Conservation (phyloP, 148 eudicot genomes). For the Diospyros kaki region DNA sequence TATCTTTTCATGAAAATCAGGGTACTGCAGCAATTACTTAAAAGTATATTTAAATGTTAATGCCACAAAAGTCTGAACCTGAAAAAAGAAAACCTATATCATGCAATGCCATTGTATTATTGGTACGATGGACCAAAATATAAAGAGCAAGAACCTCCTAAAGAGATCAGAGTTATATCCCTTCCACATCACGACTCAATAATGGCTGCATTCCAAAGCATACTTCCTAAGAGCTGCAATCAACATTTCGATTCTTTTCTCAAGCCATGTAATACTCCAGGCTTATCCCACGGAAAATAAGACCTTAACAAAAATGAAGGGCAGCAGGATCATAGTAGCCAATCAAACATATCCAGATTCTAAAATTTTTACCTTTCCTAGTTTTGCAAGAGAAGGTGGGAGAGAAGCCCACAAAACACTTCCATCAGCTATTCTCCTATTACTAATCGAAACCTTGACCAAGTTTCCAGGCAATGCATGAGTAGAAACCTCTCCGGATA, state of each 20-base stretch:
- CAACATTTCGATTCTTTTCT: no score
- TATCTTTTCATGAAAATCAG: background rate
- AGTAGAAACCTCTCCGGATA: constrained; percentile 38
- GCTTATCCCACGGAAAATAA: background rate
- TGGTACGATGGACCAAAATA: no score
- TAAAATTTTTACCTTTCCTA: constrained; percentile 58
- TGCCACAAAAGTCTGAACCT: background rate
- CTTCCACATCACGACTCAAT: no score
- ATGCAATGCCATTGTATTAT: no score
- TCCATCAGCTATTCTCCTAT: constrained; percentile 57
- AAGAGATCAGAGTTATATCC: no score
- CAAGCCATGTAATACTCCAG: background rate
- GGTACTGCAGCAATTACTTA: background rate
- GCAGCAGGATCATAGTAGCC: background rate
- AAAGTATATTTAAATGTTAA: background rate
- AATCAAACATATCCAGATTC: background rate
- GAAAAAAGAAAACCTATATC: no score
- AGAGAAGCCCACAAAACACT: constrained; percentile 72
- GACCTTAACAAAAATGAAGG: background rate
- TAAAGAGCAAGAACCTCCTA: no score
- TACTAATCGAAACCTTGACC: constrained; percentile 61
- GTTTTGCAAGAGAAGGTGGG: constrained; percentile 72
- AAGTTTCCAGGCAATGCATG: constrained; percentile 60
- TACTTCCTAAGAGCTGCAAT: no score
- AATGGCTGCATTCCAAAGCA: no score